Evolutionary conservation across 768 basidiomycete genomes (phyloP).

Genomic region (Naganishia friedmannii): DNA sequence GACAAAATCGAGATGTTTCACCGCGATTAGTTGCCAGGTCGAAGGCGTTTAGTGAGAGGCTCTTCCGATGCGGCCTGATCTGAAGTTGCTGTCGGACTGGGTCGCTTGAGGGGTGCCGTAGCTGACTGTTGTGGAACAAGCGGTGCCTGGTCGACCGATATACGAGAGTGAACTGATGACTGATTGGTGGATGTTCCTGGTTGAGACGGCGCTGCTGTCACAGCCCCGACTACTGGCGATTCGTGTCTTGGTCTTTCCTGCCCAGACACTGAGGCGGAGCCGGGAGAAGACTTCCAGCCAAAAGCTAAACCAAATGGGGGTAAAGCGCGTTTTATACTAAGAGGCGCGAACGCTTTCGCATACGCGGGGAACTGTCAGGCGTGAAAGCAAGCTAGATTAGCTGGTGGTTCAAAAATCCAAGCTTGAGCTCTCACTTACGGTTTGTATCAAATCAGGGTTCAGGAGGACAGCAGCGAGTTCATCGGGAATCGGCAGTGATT

Average conservation of each 20-base stretch:
- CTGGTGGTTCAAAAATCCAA: neutral
- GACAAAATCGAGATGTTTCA: neutral
- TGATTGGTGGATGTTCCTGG: neutral
- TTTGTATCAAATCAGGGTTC: conserved; percentile 2
- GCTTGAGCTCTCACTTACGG: neutral
- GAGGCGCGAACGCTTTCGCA: neutral
- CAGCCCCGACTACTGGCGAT: neutral
- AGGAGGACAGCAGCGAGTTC: neutral
- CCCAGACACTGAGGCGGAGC: neutral
- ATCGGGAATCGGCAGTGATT: neutral
- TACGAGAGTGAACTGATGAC: neutral
- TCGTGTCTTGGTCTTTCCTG: neutral
- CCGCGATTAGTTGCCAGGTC: neutral
- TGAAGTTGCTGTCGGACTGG: neutral
- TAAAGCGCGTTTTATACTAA: neutral
- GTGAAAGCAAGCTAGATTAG: neutral
- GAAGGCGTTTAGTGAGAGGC: conserved; percentile 4
- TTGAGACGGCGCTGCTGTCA: neutral
- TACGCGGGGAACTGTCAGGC: neutral
- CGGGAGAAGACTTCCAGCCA: neutral
- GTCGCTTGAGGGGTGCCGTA: neutral
- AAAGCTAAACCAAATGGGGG: neutral
- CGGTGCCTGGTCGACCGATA: neutral
- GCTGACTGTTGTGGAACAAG: neutral
- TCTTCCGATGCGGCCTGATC: neutral